A percentile compares a stretch with the other conserved stretches of the same genome.
These are phyloP conservation scores for Candolleomyces eurysporus DNA, from an alignment of 768 basidiomycete genomes.

Conservation along the genomic window DNA sequence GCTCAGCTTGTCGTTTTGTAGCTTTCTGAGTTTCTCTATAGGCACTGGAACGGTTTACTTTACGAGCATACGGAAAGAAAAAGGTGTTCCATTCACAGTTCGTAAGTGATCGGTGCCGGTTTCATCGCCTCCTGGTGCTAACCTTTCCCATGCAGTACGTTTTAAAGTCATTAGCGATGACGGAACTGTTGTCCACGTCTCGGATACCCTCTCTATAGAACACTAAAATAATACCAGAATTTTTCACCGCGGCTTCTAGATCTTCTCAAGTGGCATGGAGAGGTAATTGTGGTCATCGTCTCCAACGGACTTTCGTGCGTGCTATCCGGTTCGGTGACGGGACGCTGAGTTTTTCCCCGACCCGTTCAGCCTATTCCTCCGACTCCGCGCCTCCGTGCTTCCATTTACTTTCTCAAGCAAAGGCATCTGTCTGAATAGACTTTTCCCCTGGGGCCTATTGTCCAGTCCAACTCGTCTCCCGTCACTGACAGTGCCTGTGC, in stretches of 20 bases:
- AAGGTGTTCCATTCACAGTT: constrained; percentile 67
- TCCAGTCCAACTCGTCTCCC: no score
- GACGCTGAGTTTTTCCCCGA: background rate
- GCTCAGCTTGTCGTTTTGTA: background rate
- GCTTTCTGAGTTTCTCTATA: constrained; percentile 19
- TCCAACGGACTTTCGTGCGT: background rate
- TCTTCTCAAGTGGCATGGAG: background rate
- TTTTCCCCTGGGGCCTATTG: no score
- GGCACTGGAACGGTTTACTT: constrained; percentile 79
- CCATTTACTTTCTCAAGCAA: no score
- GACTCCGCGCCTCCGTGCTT: background rate
- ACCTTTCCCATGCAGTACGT: constrained; percentile 42
- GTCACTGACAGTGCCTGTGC: background rate
- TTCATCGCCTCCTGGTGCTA: background rate
- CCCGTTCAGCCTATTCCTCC: background rate
- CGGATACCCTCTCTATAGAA: constrained; percentile 28
- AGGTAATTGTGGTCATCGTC: background rate
- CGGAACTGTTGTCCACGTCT: constrained; percentile 46
- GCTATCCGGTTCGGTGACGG: background rate
- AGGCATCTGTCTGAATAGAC: no score
- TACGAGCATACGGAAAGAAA: constrained; percentile 76
- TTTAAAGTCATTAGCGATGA: constrained; percentile 68
- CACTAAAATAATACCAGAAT: background rate
- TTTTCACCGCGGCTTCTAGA: no score
- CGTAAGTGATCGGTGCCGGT: constrained; percentile 42